Evolutionary conservation across 2,329 filamentous ascomycete species (phyloP), one percentile per base, ranked within the genome.

Genomic region (Emergomyces orientalis): DNA sequence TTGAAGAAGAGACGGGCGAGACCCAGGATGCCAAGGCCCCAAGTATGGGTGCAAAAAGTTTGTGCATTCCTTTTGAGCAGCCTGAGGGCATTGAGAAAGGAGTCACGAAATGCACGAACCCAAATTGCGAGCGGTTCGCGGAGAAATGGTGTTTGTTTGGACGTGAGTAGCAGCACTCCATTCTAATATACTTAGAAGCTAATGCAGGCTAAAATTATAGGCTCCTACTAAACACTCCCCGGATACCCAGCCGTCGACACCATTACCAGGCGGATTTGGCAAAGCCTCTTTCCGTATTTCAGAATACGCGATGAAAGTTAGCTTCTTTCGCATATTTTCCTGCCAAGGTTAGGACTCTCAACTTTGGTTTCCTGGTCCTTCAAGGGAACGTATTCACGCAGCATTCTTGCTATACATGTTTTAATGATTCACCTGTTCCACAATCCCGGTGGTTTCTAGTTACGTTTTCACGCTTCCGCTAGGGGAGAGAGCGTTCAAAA

Each of bases 71-170:
- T 58, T 93, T 92, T 69, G 88, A 94, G 66, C 91, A 96, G 84
- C 92, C 92, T 47, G 85, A 88, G 71, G 89, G 88, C 30, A 80
- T 95, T 66, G 83, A 88, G 66, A 80, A 85, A 67, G 92, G 90
- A 59, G 88, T 90, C 79, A 96, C 91, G 63, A 92, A 94, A 78
- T 99, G 94, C 75, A 82, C 93, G 70, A 97, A 90, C 82, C 93
- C 93, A 51, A 88, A 93, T 72, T 97, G 93, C 78, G 80, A 81
- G 65, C 81, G 81, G 67, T 78, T 86, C 59, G 93, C 93, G 22
- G 86, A 93, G 81, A 84, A 88, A 71, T 97, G 90, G 88, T 89
- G 90, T 76, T 88, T 97, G 87, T 97, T 97, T 77, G 93, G 93
- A 71, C 64, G 65, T 67, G 63, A 64, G 65, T 67, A 61, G 19